Evolutionary conservation across 169 alveolate species (phyloP), one percentile per base, ranked within the genome.

Genomic region (Eimeria necatrix): DNA sequence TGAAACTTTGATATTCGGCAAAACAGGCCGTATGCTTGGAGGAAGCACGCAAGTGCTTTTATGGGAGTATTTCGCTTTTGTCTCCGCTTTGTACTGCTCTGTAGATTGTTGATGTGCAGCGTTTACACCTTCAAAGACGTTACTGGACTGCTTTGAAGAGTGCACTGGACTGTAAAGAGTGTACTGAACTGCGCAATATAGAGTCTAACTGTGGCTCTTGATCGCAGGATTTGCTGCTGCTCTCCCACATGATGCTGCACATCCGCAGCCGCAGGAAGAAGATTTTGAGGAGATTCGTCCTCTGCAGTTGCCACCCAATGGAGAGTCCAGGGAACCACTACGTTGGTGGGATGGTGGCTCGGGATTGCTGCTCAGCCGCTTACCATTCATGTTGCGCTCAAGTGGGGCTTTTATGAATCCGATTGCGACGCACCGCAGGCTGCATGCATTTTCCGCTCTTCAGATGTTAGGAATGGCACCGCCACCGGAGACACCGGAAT

Each of bases 261-360:
- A 73, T 20, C 84, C 84, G 53, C 84, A 73, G 49, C 84, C 84
- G 10, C 52, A 41, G 53, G 84, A 7, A 24, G 84, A 46, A 24
- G 84, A 73, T 24, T 73, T 73, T 73, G 84, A 22, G 53, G 59
- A 73, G 53, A 73, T 73, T 41, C 56, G 53, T 18, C 2, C 84
- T 7, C n/a, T 73, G 84, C 84, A 26, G 53, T 7, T 73, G 84
- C 84, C 84, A n/a, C 26, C 22, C 6, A 41, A 73, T 22, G 84
- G 52, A 26, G 84, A 73, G 56, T 73, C 84, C 20, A 73, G 14
- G 56, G 84, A 73, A 51, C 84, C 1, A 8, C 84, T 73, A 20
- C 60, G 22, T 6, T 88, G 94, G 94, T 88, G 94, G 94, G 94
- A 88, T 51, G 94, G 94, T 16, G 94, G 94, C 74, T 22, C 78